Conservation (phyloP, 441 rosid species). For the Syzygium malaccense region DNA sequence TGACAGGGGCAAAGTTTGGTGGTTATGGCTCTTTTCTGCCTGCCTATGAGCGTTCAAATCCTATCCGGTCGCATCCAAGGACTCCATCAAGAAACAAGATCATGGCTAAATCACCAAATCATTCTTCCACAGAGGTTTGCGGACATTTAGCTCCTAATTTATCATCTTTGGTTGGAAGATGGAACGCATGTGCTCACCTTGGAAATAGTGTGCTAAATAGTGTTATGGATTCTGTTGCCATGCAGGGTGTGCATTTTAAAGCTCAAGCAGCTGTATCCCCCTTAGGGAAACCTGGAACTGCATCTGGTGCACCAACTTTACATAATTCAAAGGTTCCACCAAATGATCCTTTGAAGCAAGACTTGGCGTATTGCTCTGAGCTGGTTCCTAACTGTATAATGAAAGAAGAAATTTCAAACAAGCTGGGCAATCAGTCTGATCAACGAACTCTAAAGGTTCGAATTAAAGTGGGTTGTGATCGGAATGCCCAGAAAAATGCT, state of each 20-base stretch:
- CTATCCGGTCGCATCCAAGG: constrained; percentile 15
- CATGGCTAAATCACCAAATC: constrained; percentile 27
- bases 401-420: constrained; percentile 16
- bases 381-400: constrained; percentile 1
- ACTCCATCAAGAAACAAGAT: constrained; percentile 16
- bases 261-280: constrained; percentile 19
- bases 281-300: constrained; percentile 10
- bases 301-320: constrained; percentile 5
- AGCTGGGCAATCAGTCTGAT: constrained; percentile 9
- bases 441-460: constrained; percentile 28
- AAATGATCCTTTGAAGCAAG: constrained; percentile 25
- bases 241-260: constrained; percentile 32
- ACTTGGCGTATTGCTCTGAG: constrained; percentile 16
- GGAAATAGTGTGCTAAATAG: constrained; percentile 14
- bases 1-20: constrained; percentile 20
- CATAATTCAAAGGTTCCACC: constrained; percentile 14
- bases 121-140: constrained; percentile 28
- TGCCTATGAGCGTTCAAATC: constrained; percentile 15
- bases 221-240: constrained; percentile 19
- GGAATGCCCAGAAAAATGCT: constrained; percentile 12
- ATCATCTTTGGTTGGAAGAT: constrained; percentile 6
- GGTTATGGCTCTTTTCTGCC: constrained; percentile 22
- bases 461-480: constrained; percentile 26
- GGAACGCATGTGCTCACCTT: not conserved
- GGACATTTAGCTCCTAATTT: not conserved